These are phyloP conservation scores for Pezizomycotina sp. DNA, from an alignment of 2,329 filamentous ascomycete genomes.

Conservation along the genomic window DNA sequence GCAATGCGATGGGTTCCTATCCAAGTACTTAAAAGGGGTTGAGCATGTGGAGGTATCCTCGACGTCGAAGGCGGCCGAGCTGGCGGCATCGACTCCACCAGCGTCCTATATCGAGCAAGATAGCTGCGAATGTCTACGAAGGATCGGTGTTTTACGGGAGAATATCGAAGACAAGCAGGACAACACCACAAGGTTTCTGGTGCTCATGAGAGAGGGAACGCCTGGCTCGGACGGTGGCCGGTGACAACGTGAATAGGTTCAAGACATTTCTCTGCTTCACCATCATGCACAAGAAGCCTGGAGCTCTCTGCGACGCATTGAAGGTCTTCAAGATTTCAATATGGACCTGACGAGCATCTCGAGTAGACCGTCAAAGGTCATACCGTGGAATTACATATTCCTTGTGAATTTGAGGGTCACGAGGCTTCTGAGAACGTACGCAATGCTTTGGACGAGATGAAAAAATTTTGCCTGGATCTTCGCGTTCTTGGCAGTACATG, in stretches of 20 bases:
- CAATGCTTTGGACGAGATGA: slow-evolving; percentile 43
- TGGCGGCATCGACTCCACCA: slow-evolving; percentile 44
- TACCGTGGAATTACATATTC: slow-evolving; percentile 82
- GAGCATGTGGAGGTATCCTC: slow-evolving; percentile 71
- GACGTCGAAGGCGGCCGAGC: slow-evolving; percentile 69
- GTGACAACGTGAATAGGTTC: slow-evolving; percentile 17
- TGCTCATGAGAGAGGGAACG: slow-evolving; percentile 34
- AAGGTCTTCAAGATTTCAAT: slow-evolving; percentile 54
- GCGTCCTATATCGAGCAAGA: slow-evolving; percentile 62
- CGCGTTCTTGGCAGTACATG: slow-evolving; percentile 26
- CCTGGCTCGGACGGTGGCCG: slow-evolving; percentile 4
- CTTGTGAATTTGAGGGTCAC: slow-evolving; percentile 76
- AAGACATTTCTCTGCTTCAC: slow-evolving; percentile 76
- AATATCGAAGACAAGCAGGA: slow-evolving; percentile 57
- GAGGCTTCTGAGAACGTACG: slow-evolving; percentile 42
- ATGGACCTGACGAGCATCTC: slow-evolving; percentile 86
- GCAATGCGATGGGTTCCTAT: slow-evolving; percentile 66
- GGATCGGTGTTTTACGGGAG: slow-evolving; percentile 52
- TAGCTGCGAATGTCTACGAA: too few relatives aligned
- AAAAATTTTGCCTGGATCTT: slow-evolving; percentile 25
- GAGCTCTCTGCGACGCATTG: slow-evolving; percentile 67
- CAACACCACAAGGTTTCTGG: slow-evolving; percentile 66
- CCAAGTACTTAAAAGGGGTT: slow-evolving; percentile 49
- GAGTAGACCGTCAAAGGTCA: slow-evolving; percentile 55
- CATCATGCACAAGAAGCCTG: slow-evolving; percentile 57